Evolutionary conservation across 2,329 filamentous ascomycete species (phyloP), one percentile per base, ranked within the genome.

Genomic region (Phialocephala subalpina): DNA sequence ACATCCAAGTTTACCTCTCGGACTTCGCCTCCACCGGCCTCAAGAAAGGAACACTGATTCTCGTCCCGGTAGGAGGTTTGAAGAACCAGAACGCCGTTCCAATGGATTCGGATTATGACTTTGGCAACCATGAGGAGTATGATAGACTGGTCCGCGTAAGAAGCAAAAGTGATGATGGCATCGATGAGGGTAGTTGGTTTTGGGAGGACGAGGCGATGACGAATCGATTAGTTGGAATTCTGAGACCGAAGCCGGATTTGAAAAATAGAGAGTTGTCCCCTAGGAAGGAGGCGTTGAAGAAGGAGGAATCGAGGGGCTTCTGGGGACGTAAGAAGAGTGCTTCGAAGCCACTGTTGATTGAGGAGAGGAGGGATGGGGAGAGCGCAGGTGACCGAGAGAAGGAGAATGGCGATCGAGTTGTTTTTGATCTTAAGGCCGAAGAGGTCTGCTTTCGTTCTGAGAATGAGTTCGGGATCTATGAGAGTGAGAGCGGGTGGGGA

Each of bases 391-490:
- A 52, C 20, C 53, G 22, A 22, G 49, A 27, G 29, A 63, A 27
- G 36, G 65, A 59, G 38, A 49, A 16, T 53, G 65, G 56, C 33
- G 70, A 72, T 47, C 67, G 62, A 25, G 71, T 74, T 0, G 35
- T 63, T 16, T 72, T 76, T 69, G 61, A 70, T 40, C 71, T 77
- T 1, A 65, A 64, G 42, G 73, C 70, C 2, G 73, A 76, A 58
- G 84, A 87, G 58, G 81, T 81, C 2, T 82, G 87, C 2, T 86
- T 89, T 76, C 85, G 87, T 65, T 92, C 90, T 75, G 78, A 97
- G 67, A 90, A 87, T 74, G 92, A 91, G 0, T 81, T 92, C 49
- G 92, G 90, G 6, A 88, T 97, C 33, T 73, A 70, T 55, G 72
- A 70, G 6, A 73, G 70, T 0, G 66, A 75, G 45, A 72, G 63